Percentiles rank a stretch among this genome's conserved stretches.
These are phyloP conservation scores for Dothideomycetes sp. DNA, from an alignment of 2,329 filamentous ascomycete genomes.

Conservation along the genomic window DNA sequence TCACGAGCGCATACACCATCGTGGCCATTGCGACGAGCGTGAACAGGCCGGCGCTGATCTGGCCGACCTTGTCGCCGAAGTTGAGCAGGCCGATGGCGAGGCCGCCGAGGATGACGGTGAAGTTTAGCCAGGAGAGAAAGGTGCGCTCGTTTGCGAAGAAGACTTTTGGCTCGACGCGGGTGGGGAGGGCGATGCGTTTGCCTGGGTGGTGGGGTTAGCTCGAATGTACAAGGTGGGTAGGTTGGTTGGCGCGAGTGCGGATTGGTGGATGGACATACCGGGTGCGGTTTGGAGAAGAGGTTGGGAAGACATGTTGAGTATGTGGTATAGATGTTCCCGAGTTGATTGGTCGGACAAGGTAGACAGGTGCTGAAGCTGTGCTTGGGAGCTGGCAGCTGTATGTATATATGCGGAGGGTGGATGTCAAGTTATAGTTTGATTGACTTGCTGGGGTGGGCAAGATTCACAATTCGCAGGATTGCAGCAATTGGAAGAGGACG, in stretches of 20 bases:
- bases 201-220: slow-evolving; percentile 40
- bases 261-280: slow-evolving; percentile 43
- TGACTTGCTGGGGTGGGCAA: no score
- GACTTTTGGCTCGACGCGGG: slow-evolving; percentile 96
- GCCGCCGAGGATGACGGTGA: slow-evolving; percentile 94
- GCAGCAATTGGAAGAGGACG: no score
- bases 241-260: background rate
- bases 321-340: slow-evolving; percentile 7
- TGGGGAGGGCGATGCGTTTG: slow-evolving; percentile 96
- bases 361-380: no score
- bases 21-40: slow-evolving; percentile 88
- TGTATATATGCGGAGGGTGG: no score
- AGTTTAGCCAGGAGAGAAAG: slow-evolving; percentile 99
- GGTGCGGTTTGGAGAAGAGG: slow-evolving; percentile 90
- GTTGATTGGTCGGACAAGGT: no score
- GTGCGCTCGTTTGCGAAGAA: slow-evolving; percentile 99
- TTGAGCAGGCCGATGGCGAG: slow-evolving; percentile 95
- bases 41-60: slow-evolving; percentile 88
- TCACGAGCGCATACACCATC: slow-evolving; percentile 89
- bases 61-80: slow-evolving; percentile 89
- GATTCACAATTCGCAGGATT: no score
- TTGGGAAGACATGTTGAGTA: slow-evolving; percentile 73
- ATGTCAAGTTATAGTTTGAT: no score
- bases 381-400: no score
- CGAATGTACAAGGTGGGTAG: background rate